Base-by-base conservation (phyloP, 2,329 filamentous ascomycete species). In the Xylariaceae sp. region DNA sequence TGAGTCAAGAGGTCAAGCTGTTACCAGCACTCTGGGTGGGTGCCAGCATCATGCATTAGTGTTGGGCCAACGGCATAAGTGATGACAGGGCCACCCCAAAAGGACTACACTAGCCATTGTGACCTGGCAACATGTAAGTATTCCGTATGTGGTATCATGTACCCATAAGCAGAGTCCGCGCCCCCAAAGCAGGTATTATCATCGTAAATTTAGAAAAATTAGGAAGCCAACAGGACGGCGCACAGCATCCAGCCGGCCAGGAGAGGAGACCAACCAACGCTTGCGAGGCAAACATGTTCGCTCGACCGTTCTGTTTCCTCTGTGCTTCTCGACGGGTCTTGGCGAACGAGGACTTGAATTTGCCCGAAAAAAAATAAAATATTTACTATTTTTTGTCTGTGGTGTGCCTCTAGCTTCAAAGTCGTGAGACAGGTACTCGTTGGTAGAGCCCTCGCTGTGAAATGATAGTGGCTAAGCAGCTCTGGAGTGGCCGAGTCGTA, bases 21-120 rank as follows among this genome's bases (percentile, higher is more conserved):
- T 61, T 55, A 61, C 68, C 68, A 58, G 52, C 57, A 10, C 51
- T 44, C 47, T 53, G 61, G 63, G 45, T 59, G 39, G 23, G 10
- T 53, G 52, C 47, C 10, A 55, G 34, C 15, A 57, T 55, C 41
- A 58, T 61, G 59, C 55, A 55, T 34, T 49, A 37, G 50, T 51
- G 49, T n/a, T 30, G 13, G 57, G 61, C 68, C 65, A 70, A 69
- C 68, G 64, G 60, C 62, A 64, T 64, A 56, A 45, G n/a, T 45
- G 41, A 45, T 45, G 13, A 62, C 60, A 44, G 34, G 23, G 51
- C 8, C 51, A 41, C 53, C 51, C 45, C 49, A 4, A 30, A 49
- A 53, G 58, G 45, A 30, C 17, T 50, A 15, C 18, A 30, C 18
- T 41, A 44, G 47, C 13, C 7, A 9, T 23, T 18, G 47, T 49